These are phyloP conservation scores for Haematococcus sp. DNA, from an alignment of 139 green algal genomes.

Conservation along the genomic window DNA sequence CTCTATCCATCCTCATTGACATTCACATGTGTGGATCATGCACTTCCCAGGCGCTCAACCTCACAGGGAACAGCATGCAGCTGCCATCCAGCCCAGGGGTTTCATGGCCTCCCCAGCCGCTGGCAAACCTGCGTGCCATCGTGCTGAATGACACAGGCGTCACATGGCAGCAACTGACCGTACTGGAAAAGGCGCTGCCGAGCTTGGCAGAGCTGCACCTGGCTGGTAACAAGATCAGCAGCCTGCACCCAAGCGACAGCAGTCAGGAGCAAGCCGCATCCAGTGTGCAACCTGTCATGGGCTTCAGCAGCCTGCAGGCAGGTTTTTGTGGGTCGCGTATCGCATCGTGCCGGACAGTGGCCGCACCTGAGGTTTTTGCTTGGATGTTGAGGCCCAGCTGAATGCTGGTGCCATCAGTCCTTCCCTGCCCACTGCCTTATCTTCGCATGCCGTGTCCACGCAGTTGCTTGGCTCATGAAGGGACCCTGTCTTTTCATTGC, in stretches of 20 bases:
- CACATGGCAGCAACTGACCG: slow-evolving; percentile 43
- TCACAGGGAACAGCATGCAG: slow-evolving; percentile 55
- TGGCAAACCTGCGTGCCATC: slow-evolving; percentile 49
- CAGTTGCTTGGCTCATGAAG: too few relatives aligned
- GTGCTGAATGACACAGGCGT: slow-evolving; percentile 70
- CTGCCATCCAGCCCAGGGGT: slow-evolving; percentile 18
- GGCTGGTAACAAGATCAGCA: slow-evolving; percentile 54
- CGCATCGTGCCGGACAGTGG: too few relatives aligned
- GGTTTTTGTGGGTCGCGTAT: neutral
- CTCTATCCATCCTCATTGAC: too few relatives aligned
- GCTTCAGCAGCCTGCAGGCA: slow-evolving; percentile 21
- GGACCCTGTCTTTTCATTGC: too few relatives aligned
- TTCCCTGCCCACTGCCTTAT: too few relatives aligned
- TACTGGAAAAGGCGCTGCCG: slow-evolving; percentile 45
- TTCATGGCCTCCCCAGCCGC: neutral
- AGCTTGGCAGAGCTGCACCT: slow-evolving; percentile 67
- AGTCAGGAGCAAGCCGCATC: neutral
- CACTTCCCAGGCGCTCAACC: slow-evolving; percentile 48
- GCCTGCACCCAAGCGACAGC: neutral
- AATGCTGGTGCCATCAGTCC: too few relatives aligned
- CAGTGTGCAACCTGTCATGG: neutral
- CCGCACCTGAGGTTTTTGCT: too few relatives aligned
- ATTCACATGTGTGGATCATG: neutral
- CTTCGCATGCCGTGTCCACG: too few relatives aligned
- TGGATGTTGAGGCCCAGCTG: too few relatives aligned